These are phyloP conservation scores for Fusarium ramigenum DNA, from an alignment of 2,329 filamentous ascomycete genomes.

Conservation along the genomic window DNA sequence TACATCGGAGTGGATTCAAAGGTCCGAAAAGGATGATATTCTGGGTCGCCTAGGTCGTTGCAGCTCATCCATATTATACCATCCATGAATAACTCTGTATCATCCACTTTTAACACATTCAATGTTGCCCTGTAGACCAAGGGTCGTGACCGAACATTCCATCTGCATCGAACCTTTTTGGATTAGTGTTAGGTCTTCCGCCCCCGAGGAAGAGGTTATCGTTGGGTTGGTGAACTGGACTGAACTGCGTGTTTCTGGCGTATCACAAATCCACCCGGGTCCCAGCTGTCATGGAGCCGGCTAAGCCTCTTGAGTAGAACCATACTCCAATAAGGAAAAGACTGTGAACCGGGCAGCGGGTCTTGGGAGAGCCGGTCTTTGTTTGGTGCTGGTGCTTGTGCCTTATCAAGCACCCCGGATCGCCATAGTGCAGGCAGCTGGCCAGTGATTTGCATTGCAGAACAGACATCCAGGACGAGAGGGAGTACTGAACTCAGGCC, in stretches of 20 bases:
- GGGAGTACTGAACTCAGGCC: neutral
- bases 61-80: neutral
- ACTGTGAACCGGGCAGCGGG: constrained; percentile 19
- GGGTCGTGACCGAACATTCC: constrained; percentile 25
- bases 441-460: constrained; percentile 1
- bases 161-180: constrained; percentile 14
- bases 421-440: constrained; percentile 35
- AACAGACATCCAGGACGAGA: neutral
- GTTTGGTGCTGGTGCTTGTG: constrained; percentile 18
- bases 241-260: constrained; percentile 16
- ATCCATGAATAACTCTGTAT: neutral
- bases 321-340: constrained; percentile 28
- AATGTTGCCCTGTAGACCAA: constrained; percentile 4
- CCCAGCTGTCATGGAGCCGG: constrained; percentile 38
- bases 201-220: constrained; percentile 10
- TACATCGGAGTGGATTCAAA: constrained; percentile 16
- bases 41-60: neutral
- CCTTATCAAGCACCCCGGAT: constrained; percentile 40
- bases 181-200: constrained; percentile 37
- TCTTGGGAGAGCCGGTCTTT: constrained; percentile 19
- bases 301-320: constrained; percentile 27
- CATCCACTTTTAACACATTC: neutral
- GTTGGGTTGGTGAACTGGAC: constrained; percentile 15
- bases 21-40: constrained; percentile 12
- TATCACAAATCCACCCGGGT: constrained; percentile 30